phyloP scores from a whole-genome alignment of 148 eudicot species.

The Pharnaceum exiguum region DNA sequence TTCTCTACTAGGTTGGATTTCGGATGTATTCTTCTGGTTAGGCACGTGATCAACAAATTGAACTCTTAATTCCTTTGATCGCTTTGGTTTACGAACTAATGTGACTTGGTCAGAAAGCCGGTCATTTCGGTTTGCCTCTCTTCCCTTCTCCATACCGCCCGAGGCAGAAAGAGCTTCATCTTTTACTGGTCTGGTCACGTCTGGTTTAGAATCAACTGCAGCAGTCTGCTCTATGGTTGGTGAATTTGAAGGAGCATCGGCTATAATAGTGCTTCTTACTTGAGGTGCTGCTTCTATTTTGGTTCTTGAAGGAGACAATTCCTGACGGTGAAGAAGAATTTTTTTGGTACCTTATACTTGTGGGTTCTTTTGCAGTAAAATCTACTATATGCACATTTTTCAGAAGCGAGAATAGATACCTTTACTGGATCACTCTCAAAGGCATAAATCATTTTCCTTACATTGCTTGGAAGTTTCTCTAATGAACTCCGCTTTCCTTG shows the following conservation, averaged over 20 bases:
- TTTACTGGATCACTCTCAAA: conserved; percentile 57
- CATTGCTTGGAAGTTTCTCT: conserved; percentile 51
- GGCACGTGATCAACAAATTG: conserved; percentile 9
- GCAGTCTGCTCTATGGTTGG: conserved; percentile 16
- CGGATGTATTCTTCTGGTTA: conserved; percentile 6
- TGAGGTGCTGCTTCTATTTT: conserved; percentile 27
- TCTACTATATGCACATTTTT: conserved; percentile 4
- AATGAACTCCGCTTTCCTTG: conserved; percentile 31
- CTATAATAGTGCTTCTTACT: conserved; percentile 16
- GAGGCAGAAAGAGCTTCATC: conserved; percentile 1
- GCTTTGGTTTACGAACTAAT: conserved; percentile 5
- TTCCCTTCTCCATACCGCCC: background rate
- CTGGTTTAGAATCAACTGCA: conserved; percentile 7
- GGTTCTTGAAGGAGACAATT: conserved; percentile 24
- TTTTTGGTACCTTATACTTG: conserved; percentile 12
- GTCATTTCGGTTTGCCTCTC: background rate
- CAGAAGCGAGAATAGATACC: conserved; percentile 40
- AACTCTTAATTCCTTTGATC: conserved; percentile 3
- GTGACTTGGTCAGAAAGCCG: background rate
- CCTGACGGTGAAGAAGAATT: conserved; percentile 41
- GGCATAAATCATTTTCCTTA: conserved; percentile 68
- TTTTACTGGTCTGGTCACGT: conserved; percentile 2
- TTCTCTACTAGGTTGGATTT: background rate
- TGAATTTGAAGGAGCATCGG: conserved; percentile 13
- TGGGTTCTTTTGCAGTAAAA: conserved; percentile 13